Evolutionary conservation across 148 eudicot species (phyloP).

Genomic region (Rhododendron mucronatum): DNA sequence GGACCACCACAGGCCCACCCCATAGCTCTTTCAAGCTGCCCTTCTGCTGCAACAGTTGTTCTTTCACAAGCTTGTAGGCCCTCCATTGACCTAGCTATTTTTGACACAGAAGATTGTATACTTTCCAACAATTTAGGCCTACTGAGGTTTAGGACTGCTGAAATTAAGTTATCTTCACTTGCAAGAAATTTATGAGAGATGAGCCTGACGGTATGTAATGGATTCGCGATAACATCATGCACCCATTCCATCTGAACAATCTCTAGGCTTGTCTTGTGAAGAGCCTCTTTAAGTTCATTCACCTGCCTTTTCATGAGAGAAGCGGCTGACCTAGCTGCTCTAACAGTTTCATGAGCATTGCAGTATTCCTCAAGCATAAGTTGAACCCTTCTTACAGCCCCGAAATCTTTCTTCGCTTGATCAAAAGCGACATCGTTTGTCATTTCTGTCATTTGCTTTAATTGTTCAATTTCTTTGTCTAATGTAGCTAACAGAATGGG

Average conservation of each 20-base stretch:
- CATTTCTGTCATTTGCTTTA: slow-evolving; percentile 41
- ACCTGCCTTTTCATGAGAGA: slow-evolving; percentile 60
- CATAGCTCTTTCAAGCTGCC: slow-evolving; percentile 98
- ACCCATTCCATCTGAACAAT: slow-evolving; percentile 92
- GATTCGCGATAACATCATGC: slow-evolving; percentile 48
- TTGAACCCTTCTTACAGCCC: slow-evolving; percentile 56
- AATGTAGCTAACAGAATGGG: slow-evolving; percentile 52
- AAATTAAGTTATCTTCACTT: slow-evolving; percentile 51
- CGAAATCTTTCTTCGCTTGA: slow-evolving; percentile 33
- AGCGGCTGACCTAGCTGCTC: slow-evolving; percentile 85
- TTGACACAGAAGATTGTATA: slow-evolving; percentile 61
- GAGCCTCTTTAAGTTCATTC: slow-evolving; percentile 71
- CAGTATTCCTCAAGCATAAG: slow-evolving; percentile 84
- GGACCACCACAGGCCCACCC: slow-evolving; percentile 98
- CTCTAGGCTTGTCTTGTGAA: slow-evolving; percentile 62
- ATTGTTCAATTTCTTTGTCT: slow-evolving; percentile 52
- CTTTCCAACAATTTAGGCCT: slow-evolving; percentile 75
- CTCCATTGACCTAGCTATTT: slow-evolving; percentile 66
- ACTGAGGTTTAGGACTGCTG: slow-evolving; percentile 55
- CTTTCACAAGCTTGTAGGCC: slow-evolving; percentile 78
- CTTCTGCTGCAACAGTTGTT: slow-evolving; percentile 76
- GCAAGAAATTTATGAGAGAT: slow-evolving; percentile 62
- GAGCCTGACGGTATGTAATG: slow-evolving; percentile 55
- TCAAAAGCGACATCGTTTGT: slow-evolving; percentile 37
- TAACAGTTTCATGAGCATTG: slow-evolving; percentile 86